phyloP scores from a whole-genome alignment of 805 yeast species.

The Myxozyma monticola region DNA sequence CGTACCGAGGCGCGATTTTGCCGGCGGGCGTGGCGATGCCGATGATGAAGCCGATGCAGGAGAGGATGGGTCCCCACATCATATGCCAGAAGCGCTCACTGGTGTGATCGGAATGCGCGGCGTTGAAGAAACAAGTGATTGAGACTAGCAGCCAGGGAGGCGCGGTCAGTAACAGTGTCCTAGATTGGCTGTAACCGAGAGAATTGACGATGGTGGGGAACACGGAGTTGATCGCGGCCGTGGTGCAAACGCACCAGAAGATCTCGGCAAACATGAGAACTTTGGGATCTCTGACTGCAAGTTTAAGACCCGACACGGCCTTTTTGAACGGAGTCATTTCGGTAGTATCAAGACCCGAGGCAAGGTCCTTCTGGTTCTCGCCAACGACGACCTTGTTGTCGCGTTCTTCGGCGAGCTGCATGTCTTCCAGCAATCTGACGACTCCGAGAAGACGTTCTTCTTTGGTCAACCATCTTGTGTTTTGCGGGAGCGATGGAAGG shows the following conservation, averaged over 20 bases:
- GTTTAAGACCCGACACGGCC: neutral
- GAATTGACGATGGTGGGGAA: conserved; percentile 59
- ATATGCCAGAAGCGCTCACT: conserved; percentile 46
- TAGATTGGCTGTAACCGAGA: conserved; percentile 50
- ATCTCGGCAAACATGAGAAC: conserved; percentile 25
- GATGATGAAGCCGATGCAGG: conserved; percentile 50
- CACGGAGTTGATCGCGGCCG: conserved; percentile 53
- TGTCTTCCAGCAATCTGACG: conserved; percentile 43
- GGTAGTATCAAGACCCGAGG: neutral
- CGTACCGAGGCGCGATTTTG: conserved; percentile 53
- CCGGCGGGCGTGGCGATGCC: conserved; percentile 50
- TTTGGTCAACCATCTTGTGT: conserved; percentile 48
- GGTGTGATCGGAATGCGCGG: conserved; percentile 16
- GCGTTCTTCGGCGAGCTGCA: neutral
- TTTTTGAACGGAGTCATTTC: neutral
- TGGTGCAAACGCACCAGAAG: conserved; percentile 49
- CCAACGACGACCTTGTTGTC: neutral
- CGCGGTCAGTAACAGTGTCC: conserved; percentile 49
- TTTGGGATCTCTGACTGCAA: conserved; percentile 32
- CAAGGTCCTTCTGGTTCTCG: neutral
- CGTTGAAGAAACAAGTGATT: conserved; percentile 12
- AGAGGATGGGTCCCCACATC: conserved; percentile 44
- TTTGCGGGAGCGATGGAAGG: conserved; percentile 55
- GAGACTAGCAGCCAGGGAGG: conserved; percentile 20
- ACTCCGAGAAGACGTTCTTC: conserved; percentile 46